Percentiles rank a stretch among this genome's conserved stretches.
phyloP scores from a whole-genome alignment of 352 stramenopile species.

The Globisporangium takayamanum region DNA sequence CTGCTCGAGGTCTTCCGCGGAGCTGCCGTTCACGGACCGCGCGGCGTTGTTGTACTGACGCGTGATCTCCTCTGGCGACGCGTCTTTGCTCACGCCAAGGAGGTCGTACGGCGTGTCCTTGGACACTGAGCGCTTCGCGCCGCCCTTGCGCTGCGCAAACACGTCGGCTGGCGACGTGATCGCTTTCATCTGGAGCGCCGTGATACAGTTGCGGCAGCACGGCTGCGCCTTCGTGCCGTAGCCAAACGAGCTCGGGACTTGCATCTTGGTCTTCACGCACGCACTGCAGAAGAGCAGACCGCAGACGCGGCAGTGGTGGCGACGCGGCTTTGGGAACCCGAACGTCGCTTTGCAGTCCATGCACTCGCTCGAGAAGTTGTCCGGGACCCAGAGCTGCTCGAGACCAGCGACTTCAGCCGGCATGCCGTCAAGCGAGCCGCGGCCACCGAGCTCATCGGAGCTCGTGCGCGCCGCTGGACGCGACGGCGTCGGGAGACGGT shows the following conservation, averaged over 20 bases:
- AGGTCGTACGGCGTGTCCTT: slow-evolving; percentile 64
- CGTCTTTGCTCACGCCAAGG: slow-evolving; percentile 59
- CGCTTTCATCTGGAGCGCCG: slow-evolving; percentile 76
- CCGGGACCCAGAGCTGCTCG: slow-evolving; percentile 81
- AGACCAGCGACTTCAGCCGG: slow-evolving; percentile 59
- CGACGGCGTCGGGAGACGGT: slow-evolving; percentile 6
- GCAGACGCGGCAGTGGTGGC: slow-evolving; percentile 83
- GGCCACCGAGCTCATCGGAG: slow-evolving; percentile 19
- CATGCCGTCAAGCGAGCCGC: slow-evolving; percentile 45
- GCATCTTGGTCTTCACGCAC: slow-evolving; percentile 84
- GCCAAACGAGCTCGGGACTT: slow-evolving; percentile 69
- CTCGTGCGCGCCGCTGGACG: slow-evolving; percentile 16
- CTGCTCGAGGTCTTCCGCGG: slow-evolving; percentile 55
- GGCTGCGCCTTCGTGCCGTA: slow-evolving; percentile 70
- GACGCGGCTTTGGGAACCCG: slow-evolving; percentile 72
- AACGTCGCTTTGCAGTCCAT: slow-evolving; percentile 86
- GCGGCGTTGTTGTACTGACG: slow-evolving; percentile 72
- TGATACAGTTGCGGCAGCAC: slow-evolving; percentile 81
- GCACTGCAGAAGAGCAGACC: slow-evolving; percentile 74
- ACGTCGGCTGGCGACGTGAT: slow-evolving; percentile 83
- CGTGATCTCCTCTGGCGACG: slow-evolving; percentile 64
- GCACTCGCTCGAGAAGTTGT: slow-evolving; percentile 84
- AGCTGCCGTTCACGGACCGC: slow-evolving; percentile 54
- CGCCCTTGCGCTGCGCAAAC: slow-evolving; percentile 70
- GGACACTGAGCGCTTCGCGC: slow-evolving; percentile 31